phyloP scores from a whole-genome alignment of 2,329 filamentous ascomycete genomes.

The Aspergillus novofumigatus region DNA sequence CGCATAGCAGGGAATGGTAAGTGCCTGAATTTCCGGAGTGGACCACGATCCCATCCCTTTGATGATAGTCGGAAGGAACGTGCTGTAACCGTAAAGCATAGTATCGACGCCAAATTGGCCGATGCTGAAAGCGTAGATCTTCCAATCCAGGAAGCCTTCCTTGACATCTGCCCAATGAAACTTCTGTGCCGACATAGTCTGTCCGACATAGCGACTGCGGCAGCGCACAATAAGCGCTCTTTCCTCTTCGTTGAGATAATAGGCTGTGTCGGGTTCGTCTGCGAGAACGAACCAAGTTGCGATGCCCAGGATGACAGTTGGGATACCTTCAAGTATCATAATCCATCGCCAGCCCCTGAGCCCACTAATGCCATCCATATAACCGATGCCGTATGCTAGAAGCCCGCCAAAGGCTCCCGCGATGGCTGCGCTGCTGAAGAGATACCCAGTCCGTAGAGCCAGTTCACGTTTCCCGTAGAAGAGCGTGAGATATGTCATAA shows the following conservation, averaged over 20 bases:
- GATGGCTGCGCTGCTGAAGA: conserved; percentile 62
- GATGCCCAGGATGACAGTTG: conserved; percentile 53
- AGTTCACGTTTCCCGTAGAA: conserved; percentile 74
- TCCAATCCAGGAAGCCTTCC: conserved; percentile 69
- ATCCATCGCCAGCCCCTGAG: conserved; percentile 69
- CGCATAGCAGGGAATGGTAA: conserved; percentile 75
- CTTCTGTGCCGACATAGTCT: conserved; percentile 47
- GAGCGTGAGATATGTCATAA: conserved; percentile 66
- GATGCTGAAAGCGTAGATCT: conserved; percentile 65
- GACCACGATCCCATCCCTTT: conserved; percentile 62
- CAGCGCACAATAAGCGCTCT: conserved; percentile 53
- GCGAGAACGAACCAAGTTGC: conserved; percentile 57
- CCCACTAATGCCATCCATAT: conserved; percentile 64
- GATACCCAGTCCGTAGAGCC: conserved; percentile 66
- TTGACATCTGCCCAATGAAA: conserved; percentile 62
- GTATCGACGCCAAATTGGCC: conserved; percentile 71
- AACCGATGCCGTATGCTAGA: conserved; percentile 68
- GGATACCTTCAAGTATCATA: conserved; percentile 57
- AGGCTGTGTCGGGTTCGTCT: conserved; percentile 62
- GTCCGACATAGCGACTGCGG: conserved; percentile 49
- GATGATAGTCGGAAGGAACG: conserved; percentile 77
- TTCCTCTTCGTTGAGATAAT: conserved; percentile 58
- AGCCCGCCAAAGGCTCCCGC: conserved; percentile 70
- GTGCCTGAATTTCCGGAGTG: conserved; percentile 63
- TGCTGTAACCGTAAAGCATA: conserved; percentile 74